A percentile compares a stretch with the other conserved stretches of the same genome.
These are phyloP conservation scores for Diaporthe caulivora DNA, from an alignment of 2,329 filamentous ascomycete species.

Conservation along the genomic window DNA sequence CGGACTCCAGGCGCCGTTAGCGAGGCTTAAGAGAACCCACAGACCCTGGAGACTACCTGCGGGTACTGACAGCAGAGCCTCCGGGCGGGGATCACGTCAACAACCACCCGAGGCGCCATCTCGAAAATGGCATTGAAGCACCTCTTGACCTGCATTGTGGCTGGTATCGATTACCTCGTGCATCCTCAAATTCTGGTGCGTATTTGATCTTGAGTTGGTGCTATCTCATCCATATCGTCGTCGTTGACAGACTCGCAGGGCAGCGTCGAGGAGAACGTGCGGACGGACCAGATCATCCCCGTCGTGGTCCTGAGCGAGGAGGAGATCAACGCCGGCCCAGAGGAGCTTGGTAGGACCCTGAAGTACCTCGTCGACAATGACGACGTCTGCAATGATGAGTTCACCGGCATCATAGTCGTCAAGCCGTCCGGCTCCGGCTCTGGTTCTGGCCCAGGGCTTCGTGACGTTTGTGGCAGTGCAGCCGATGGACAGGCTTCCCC, in stretches of 20 bases:
- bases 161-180: constrained; percentile 54
- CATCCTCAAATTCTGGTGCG: constrained; percentile 54
- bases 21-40: neutral
- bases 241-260: constrained; percentile 46
- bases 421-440: constrained; percentile 48
- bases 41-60: constrained; percentile 3
- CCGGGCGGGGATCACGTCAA: constrained; percentile 4
- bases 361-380: constrained; percentile 50
- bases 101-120: constrained; percentile 26
- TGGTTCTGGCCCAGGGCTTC: constrained; percentile 37
- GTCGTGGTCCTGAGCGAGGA: constrained; percentile 54
- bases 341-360: constrained; percentile 51
- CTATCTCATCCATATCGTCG: neutral
- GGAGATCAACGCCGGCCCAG: constrained; percentile 49
- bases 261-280: constrained; percentile 56
- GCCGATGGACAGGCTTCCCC: neutral
- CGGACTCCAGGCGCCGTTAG: neutral
- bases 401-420: constrained; percentile 54
- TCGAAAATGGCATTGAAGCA: constrained; percentile 37
- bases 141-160: constrained; percentile 49
- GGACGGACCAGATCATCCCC: constrained; percentile 55
- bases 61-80: neutral
- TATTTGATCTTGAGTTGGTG: neutral
- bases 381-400: constrained; percentile 55
- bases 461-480: neutral